Evolutionary conservation across 108 stramenopile genomes (phyloP), one percentile per base, ranked within the genome.

Genomic region (Fistulifera solaris): DNA sequence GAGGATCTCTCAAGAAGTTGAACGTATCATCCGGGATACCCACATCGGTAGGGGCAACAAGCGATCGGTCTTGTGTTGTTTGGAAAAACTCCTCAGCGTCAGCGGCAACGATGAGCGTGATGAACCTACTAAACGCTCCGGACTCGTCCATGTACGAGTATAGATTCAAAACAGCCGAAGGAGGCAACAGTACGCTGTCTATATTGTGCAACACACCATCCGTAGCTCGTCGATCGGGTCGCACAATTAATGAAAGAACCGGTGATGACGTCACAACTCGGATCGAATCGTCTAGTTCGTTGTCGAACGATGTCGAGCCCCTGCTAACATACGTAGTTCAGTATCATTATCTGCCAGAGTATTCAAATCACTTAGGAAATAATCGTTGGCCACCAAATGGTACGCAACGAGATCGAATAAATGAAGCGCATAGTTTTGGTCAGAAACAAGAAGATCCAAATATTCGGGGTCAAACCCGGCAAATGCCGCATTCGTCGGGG

Each of bases 121-220:
- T 35, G 8, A 35, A 35, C 8, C 31, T 3, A 8, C 31, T 35
- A 11, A 45, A 21, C 44, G 44, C 44, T 8, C 44, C 21, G 7
- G 21, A 21, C 44, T 45, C 44, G 44, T 21, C 21, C 4, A 45
- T 19, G 44, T 17, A 19, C 5, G 7, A 8, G 16, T 5, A 21
- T 21, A 45, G 21, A 21, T 45, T 45, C 21, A 45, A 45, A 45
- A 45, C 16, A 3, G 21, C 16, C 44, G 19, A 45, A 45, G 59
- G 59, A 17, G 66, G 66, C 13, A 54, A 21, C n/a, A 67, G 40
- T 11, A 61, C 66, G 21, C 49, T 2, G 59, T 67, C 66, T 27
- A 67, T 54, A 28, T 59, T 52, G 52, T 67, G 66, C 6, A 67
- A 35, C 22, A 67, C 53, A 38, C 66, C 66, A 54, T 67, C 60